Conservation (phyloP, 2,329 filamentous ascomycete species). For the Alternaria dauci region DNA sequence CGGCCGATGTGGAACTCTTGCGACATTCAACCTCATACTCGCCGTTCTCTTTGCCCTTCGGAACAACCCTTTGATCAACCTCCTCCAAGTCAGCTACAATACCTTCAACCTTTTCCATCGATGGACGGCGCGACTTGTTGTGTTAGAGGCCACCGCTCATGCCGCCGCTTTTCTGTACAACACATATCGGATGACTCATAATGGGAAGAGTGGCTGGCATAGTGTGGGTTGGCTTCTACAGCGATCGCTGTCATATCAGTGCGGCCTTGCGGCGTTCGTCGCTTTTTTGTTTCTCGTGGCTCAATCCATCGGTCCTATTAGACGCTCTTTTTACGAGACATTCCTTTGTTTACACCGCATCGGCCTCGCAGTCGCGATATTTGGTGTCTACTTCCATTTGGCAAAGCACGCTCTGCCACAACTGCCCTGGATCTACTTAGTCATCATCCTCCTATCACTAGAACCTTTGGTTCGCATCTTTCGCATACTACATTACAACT, state of each 20-base stretch:
- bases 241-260: constrained; percentile 58
- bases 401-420: constrained; percentile 63
- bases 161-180: constrained; percentile 64
- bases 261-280: constrained; percentile 67
- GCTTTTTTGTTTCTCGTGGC: constrained; percentile 68
- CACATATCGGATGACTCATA: constrained; percentile 51
- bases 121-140: constrained; percentile 77
- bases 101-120: constrained; percentile 80
- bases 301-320: constrained; percentile 71
- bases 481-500: constrained; percentile 70
- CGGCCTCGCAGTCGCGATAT: constrained; percentile 65
- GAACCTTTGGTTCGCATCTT: constrained; percentile 67
- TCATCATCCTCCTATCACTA: constrained; percentile 67
- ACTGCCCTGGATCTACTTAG: constrained; percentile 66
- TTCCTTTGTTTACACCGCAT: constrained; percentile 76
- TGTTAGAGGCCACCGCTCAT: constrained; percentile 71
- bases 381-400: constrained; percentile 71
- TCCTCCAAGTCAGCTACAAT: constrained; percentile 76
- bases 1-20: constrained; percentile 73
- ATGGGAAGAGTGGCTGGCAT: constrained; percentile 55
- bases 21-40: constrained; percentile 77
- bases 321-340: constrained; percentile 80
- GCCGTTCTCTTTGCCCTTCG: constrained; percentile 74
- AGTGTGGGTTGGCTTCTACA: constrained; percentile 39
- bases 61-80: constrained; percentile 76